Base-by-base conservation (phyloP, 345 rosid species). In the Rhodomyrtus tomentosa region DNA sequence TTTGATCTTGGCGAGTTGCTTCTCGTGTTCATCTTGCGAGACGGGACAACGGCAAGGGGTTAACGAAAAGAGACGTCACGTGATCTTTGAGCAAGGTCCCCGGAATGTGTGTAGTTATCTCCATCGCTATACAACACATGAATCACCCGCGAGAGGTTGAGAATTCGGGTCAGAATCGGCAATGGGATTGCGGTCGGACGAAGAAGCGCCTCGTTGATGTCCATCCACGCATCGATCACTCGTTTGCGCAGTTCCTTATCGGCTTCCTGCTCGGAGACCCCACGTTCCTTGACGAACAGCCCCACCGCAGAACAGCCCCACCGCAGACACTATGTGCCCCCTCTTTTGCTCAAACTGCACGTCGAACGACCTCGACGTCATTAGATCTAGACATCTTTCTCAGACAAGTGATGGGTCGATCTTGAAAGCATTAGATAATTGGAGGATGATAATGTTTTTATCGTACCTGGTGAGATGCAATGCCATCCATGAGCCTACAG, bases 211-310 rank as follows among this genome's bases (percentile, higher is more conserved):
- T 86, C 88, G 20, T 90, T 90, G 14, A 88, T 48, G 36, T 90
- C 91, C 53, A 86, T 89, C 92, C 91, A 89, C 0, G 88, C 90
- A 83, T 52, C 12, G 25, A 16, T 7, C 5, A 89, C 52, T 73
- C 24, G 79, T 20, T 55, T 83, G 3, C 14, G 24, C 0, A 92
- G 27, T 42, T 81, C 86, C 3, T 56, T 22, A 2, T 73, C 42
- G 4, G 90, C 84, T 51, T 83, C 89, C 20, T 88, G 80, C 21
- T 84, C 84, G 2, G 81, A 42, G 11, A 50, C 87, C 5, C 48
- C 38, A 2, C 80, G 81, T 38, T 91, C 24, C 22, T 82, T 89
- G 88, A 85, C 83, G 88, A 85, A 86, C 54, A 90, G 90, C 25
- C 90, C 91, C n/a, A n/a, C n/a, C n/a, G n/a, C n/a, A n/a, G n/a